phyloP scores from a whole-genome alignment of 768 basidiomycete species.

The Amanita thiersii region DNA sequence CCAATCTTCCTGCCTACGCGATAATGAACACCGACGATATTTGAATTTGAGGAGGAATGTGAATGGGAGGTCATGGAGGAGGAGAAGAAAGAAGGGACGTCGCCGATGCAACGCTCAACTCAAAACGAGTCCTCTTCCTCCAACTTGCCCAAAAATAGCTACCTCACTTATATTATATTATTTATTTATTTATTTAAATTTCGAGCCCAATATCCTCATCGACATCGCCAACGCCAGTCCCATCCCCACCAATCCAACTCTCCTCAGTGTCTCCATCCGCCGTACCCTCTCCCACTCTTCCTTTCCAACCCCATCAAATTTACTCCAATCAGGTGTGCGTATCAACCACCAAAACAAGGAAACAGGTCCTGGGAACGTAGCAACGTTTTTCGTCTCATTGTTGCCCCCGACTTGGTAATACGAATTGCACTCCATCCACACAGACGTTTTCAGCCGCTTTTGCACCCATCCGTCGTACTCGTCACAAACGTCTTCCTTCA shows the following conservation, averaged over 20 bases:
- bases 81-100: slow-evolving; percentile 20
- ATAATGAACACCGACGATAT: slow-evolving; percentile 94
- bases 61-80: slow-evolving; percentile 48
- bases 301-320: slow-evolving; percentile 33
- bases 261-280: slow-evolving; percentile 15
- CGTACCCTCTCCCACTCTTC: slow-evolving; percentile 26
- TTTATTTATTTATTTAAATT: neutral
- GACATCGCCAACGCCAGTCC: slow-evolving; percentile 16
- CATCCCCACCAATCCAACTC: slow-evolving; percentile 13
- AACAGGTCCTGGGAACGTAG: slow-evolving; percentile 48
- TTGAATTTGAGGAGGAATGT: slow-evolving; percentile 53
- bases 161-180: neutral
- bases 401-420: slow-evolving; percentile 36
- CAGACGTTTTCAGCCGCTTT: slow-evolving; percentile 33
- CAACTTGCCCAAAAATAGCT: slow-evolving; percentile 23
- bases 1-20: slow-evolving; percentile 99
- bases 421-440: slow-evolving; percentile 47
- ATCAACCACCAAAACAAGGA: slow-evolving; percentile 45
- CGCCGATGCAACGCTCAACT: slow-evolving; percentile 15
- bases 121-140: slow-evolving; percentile 13
- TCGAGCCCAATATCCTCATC: slow-evolving; percentile 13
- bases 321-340: slow-evolving; percentile 31
- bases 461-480: slow-evolving; percentile 48
- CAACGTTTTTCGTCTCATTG: slow-evolving; percentile 32
- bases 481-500: slow-evolving; percentile 36